These are phyloP conservation scores for Candida sp. DNA, from an alignment of 1,139 yeast species.

Conservation along the genomic window DNA sequence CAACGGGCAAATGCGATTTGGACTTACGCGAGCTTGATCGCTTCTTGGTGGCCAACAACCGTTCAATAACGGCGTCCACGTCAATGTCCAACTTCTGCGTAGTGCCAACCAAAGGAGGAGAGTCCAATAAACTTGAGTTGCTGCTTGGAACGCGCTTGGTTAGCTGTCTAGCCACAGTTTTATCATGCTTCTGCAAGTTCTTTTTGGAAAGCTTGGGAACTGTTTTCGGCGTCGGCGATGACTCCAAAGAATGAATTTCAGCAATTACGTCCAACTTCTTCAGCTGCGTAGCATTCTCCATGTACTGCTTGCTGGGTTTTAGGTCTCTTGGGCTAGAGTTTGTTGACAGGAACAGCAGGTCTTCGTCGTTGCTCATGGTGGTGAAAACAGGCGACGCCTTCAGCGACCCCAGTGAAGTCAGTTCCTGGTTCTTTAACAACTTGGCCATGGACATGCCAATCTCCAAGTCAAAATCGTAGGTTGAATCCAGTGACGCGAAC, in stretches of 20 bases:
- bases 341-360: constrained; percentile 43
- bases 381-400: constrained; percentile 43
- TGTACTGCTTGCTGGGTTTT: constrained; percentile 1
- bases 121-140: constrained; percentile 23
- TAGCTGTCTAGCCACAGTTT: constrained; percentile 4
- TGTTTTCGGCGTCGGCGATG: constrained; percentile 38
- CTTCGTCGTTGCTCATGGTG: constrained; percentile 33
- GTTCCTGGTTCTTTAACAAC: constrained; percentile 28
- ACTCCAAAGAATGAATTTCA: constrained; percentile 38
- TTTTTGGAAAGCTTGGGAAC: constrained; percentile 19
- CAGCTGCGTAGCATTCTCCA: constrained; percentile 11
- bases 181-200: constrained; percentile 13
- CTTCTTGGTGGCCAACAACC: constrained; percentile 47
- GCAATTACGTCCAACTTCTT: constrained; percentile 46
- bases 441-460: constrained; percentile 52
- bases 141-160: constrained; percentile 17
- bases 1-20: constrained; percentile 47
- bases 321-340: constrained; percentile 21
- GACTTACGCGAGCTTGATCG: constrained; percentile 27
- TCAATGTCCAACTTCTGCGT: constrained; percentile 36
- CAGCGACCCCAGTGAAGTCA: constrained; percentile 33
- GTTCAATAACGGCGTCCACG: constrained; percentile 59
- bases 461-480: constrained; percentile 41
- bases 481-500: neutral
- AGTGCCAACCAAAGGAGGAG: constrained; percentile 30